Conservation (phyloP, 495 filamentous ascomycete genomes). For the Sporormia fimetaria region DNA sequence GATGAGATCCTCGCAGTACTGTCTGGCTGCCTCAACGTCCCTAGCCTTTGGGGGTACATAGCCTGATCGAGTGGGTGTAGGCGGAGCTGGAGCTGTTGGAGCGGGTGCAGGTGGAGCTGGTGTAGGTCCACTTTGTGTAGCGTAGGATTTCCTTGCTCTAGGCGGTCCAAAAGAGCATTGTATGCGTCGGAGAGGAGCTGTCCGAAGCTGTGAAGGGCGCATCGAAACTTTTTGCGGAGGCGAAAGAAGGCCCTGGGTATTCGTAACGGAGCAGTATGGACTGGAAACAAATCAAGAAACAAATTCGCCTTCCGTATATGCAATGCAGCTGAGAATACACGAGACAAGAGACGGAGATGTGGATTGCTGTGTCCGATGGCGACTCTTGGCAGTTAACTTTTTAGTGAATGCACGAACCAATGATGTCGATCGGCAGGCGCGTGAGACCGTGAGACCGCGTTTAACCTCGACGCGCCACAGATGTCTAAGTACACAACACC, state of each 20-base stretch:
- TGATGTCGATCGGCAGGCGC: constrained; percentile 5
- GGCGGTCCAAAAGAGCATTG: background rate
- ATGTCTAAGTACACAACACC: too few species aligned
- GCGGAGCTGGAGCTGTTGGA: too few species aligned
- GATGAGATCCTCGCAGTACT: constrained; percentile 30
- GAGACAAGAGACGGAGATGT: too few species aligned
- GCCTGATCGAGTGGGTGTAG: too few species aligned
- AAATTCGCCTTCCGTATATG: too few species aligned
- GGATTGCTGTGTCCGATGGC: too few species aligned
- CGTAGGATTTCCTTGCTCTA: constrained; percentile 2
- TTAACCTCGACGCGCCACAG: constrained; percentile 8
- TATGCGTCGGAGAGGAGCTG: constrained; percentile 1
- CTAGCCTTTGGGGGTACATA: too few species aligned
- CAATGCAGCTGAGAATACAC: too few species aligned
- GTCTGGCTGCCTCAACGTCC: constrained; percentile 12
- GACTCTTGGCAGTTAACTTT: background rate
- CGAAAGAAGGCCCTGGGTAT: too few species aligned
- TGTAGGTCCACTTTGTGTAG: background rate
- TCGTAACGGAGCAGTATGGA: too few species aligned
- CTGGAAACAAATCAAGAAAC: too few species aligned
- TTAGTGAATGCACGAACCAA: constrained; percentile 8
- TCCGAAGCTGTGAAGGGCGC: constrained; percentile 1
- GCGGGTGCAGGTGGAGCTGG: constrained; percentile 1
- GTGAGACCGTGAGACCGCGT: constrained; percentile 20
- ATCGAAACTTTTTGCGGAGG: constrained; percentile 8